These are phyloP conservation scores for Cicer bijugum DNA, from an alignment of 306 rosid genomes.

Conservation along the genomic window DNA sequence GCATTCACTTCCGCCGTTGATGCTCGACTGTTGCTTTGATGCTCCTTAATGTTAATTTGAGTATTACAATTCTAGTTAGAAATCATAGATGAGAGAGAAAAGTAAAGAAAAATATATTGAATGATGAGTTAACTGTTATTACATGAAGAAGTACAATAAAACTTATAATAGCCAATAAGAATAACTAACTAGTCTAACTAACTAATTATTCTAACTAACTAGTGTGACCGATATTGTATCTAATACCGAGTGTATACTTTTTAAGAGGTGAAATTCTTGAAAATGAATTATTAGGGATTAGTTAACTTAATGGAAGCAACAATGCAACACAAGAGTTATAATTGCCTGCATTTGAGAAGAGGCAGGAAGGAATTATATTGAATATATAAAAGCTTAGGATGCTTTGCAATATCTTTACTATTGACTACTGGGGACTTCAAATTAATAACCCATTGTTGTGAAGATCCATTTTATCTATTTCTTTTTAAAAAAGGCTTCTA, in stretches of 20 bases:
- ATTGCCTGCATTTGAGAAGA: slow-evolving; percentile 22
- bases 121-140: too few relatives aligned
- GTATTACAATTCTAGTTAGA: too few relatives aligned
- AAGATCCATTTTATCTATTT: slow-evolving; percentile 30
- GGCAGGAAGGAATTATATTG: slow-evolving; percentile 25
- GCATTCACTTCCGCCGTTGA: background rate
- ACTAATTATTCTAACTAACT: too few relatives aligned
- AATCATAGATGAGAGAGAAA: too few relatives aligned
- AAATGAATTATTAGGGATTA: background rate
- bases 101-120: too few relatives aligned
- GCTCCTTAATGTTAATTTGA: background rate
- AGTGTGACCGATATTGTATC: too few relatives aligned
- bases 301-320: slow-evolving; percentile 20
- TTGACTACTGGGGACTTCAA: slow-evolving; percentile 25
- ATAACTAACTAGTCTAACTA: too few relatives aligned
- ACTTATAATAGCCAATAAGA: too few relatives aligned
- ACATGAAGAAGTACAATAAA: too few relatives aligned
- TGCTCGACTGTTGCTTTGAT: background rate
- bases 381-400: slow-evolving; percentile 10
- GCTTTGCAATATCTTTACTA: background rate
- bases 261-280: slow-evolving; percentile 19
- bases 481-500: slow-evolving; percentile 17
- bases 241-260: background rate
- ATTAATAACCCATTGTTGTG: slow-evolving; percentile 9
- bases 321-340: slow-evolving; percentile 7